A percentile compares a stretch with the other conserved stretches of the same genome.
Conservation (phyloP, 176 grass and related monocot species). For the Olyra latifolia region DNA sequence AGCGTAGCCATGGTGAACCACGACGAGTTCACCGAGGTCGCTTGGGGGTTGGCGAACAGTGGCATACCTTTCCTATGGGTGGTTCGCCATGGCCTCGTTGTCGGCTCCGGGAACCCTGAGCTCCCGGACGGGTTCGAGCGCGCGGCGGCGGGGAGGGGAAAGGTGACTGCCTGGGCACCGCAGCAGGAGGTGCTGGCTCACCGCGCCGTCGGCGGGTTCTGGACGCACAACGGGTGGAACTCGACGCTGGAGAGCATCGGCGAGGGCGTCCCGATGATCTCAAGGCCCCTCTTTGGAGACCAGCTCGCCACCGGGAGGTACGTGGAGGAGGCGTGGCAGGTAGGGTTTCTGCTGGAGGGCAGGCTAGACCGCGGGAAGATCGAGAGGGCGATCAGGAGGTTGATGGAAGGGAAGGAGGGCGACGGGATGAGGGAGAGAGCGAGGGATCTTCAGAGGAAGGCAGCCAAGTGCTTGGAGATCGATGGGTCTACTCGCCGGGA, state of each 20-base stretch:
- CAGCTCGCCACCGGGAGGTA: neutral
- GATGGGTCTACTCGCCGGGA: constrained; percentile 14
- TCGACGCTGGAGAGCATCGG: constrained; percentile 36
- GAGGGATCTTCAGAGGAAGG: neutral
- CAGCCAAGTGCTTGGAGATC: neutral
- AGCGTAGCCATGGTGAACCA: neutral
- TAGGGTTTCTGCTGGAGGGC: constrained; percentile 1
- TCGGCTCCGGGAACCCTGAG: neutral
- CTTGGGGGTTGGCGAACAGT: constrained; percentile 19
- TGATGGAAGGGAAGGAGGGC: constrained; percentile 13
- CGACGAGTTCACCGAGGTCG: neutral
- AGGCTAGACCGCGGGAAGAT: neutral
- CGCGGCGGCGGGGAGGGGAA: neutral
- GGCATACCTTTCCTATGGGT: constrained; percentile 33
- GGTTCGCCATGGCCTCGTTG: neutral
- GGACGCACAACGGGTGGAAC: constrained; percentile 51
- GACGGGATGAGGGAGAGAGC: neutral
- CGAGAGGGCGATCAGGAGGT: neutral
- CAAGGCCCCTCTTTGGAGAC: constrained; percentile 2
- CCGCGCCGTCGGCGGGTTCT: constrained; percentile 8
- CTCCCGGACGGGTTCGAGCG: neutral
- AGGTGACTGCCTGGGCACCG: constrained; percentile 35
- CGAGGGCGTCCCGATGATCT: constrained; percentile 36
- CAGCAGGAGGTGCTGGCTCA: constrained; percentile 37
- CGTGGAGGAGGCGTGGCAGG: constrained; percentile 2